Base-by-base conservation (phyloP, 2,329 filamentous ascomycete species). In the Salinomyces thailandicus region DNA sequence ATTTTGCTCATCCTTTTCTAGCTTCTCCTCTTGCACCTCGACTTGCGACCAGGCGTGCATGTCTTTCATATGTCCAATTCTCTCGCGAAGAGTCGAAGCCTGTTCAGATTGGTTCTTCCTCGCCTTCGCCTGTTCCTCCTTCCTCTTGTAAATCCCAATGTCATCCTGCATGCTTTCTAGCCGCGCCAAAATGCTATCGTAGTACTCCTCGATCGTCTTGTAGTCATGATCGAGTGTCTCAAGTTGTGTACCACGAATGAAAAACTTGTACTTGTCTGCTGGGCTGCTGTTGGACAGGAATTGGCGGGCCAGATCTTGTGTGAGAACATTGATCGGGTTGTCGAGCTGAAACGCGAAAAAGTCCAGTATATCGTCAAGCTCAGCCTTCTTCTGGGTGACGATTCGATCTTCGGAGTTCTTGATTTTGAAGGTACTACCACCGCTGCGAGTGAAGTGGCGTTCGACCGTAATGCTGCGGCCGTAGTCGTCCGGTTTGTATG, bases 191-290 rank as follows among this genome's bases (percentile, higher is more conserved):
- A 79, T 84, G 20, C 74, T 74, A 45, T 94, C 82, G 14, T 91
- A 68, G 3, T 75, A 80, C 46, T 93, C 81, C 42, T 81, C 77
- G 11, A 95, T 77, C 39, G 94, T 67, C 40, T 79, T 75, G 59
- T 98, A 98, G 54, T 98, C 91, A 43, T 85, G 79, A 55, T 94
- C 85, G 7, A 98, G 71, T 49, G 89, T 81, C 57, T 96, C 85
- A 1, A 98, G 73, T 51, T 96, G 87, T 0, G 94, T 93, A 17
- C 91, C 91, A 50, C 87, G 85, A 42, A 94, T 74, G 55, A 98
- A 98, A 53, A 95, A 95, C 48, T 85, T 91, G 68, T 96, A 98
- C 58, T 98, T 98, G 42, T 89, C 79, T 3, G 74, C 66, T 0
- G 86, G 75, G 2, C 77, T 82, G 9, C 91, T 89, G 22, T 79